A percentile compares a stretch with the other conserved stretches of the same genome.
phyloP scores from a whole-genome alignment of 139 green algal species.

The Asterochloris erici region DNA sequence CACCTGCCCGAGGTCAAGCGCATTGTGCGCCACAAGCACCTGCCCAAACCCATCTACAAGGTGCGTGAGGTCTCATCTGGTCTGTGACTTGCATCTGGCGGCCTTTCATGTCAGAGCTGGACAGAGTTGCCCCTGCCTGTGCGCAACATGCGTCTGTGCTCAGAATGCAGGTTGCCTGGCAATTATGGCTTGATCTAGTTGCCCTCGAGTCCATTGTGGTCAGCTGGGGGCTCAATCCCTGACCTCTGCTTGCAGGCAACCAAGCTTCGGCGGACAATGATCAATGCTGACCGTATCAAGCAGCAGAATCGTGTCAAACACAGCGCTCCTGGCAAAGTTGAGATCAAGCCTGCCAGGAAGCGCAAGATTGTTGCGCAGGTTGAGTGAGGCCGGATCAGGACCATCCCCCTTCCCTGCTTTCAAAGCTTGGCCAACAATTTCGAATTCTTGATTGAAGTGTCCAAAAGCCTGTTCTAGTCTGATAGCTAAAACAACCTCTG shows the following conservation, averaged over 20 bases:
- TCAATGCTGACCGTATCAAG: constrained; percentile 75
- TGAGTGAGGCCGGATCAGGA: constrained; percentile 55
- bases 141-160: neutral
- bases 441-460: too few relatives aligned
- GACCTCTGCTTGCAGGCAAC: constrained; percentile 34
- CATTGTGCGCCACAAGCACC: constrained; percentile 83
- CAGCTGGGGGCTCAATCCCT: neutral
- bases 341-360: constrained; percentile 80
- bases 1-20: constrained; percentile 91
- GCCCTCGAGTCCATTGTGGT: neutral
- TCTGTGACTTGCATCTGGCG: neutral
- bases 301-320: constrained; percentile 71
- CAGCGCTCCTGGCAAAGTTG: constrained; percentile 68
- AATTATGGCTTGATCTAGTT: neutral
- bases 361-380: constrained; percentile 86
- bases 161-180: neutral
- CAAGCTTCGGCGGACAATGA: constrained; percentile 64
- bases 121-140: neutral
- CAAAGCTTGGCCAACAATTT: neutral
- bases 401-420: neutral
- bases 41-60: constrained; percentile 89
- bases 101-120: neutral
- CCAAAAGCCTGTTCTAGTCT: too few relatives aligned
- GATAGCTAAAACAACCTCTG: too few relatives aligned
- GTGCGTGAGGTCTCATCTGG: constrained; percentile 24